phyloP scores from a whole-genome alignment of 2,329 filamentous ascomycete genomes.

The Colletotrichum sp. region DNA sequence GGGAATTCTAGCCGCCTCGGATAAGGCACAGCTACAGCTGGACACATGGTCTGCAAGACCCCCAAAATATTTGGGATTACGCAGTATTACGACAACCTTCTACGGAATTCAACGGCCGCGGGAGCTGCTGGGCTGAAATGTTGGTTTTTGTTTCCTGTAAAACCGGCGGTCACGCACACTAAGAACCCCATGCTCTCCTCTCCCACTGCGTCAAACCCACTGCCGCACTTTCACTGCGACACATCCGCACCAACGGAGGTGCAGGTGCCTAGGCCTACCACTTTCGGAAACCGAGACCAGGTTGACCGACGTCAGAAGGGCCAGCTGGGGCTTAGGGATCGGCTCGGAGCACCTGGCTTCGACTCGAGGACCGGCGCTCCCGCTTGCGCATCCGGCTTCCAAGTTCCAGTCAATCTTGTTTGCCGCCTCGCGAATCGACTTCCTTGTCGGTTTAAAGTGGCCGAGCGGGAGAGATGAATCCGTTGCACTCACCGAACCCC shows the following conservation, averaged over 20 bases:
- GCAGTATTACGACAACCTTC: not conserved
- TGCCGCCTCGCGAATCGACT: not conserved
- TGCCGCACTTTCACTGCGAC: not conserved
- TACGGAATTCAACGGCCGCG: not conserved
- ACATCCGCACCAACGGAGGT: conserved; percentile 12
- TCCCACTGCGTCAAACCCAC: not conserved
- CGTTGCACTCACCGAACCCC: conserved; percentile 42
- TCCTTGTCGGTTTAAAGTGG: not conserved
- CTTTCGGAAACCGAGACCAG: not conserved
- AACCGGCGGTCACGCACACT: not conserved
- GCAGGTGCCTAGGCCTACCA: not conserved
- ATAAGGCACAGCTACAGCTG: not conserved
- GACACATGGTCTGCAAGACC: not conserved
- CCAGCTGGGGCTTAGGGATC: not conserved
- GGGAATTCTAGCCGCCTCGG: not conserved
- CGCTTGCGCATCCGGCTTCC: not conserved
- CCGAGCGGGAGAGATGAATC: conserved; percentile 20
- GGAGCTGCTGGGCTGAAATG: not conserved
- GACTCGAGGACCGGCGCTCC: not conserved
- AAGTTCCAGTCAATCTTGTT: not conserved
- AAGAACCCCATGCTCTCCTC: not conserved
- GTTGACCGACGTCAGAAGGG: not conserved
- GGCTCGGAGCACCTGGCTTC: not conserved
- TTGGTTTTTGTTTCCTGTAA: not conserved
- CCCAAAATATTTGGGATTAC: not conserved